Percentiles rank a stretch among this genome's conserved stretches.
Evolutionary conservation across 2,329 filamentous ascomycete genomes (phyloP).

Genomic region (Alternaria brassicae): DNA sequence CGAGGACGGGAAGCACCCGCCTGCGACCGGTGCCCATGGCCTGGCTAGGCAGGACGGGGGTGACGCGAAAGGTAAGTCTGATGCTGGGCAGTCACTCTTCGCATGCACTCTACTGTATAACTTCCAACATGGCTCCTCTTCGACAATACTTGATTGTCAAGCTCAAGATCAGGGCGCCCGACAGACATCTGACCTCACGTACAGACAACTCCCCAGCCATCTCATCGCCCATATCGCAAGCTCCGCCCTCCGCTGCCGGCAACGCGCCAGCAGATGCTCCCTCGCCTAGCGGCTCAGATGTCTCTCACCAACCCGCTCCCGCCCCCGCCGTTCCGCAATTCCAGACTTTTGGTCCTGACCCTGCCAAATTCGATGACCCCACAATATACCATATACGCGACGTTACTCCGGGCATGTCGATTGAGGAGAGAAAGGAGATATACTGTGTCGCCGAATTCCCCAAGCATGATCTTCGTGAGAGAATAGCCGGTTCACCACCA

Average conservation of each 20-base stretch:
- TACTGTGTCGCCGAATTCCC: slow-evolving; percentile 89
- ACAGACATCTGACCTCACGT: slow-evolving; percentile 14
- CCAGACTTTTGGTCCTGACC: slow-evolving; percentile 91
- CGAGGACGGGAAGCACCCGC: slow-evolving; percentile 66
- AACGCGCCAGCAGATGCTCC: slow-evolving; percentile 68
- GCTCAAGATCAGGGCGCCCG: neutral
- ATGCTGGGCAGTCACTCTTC: neutral
- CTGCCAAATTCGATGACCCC: slow-evolving; percentile 87
- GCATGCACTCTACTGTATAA: neutral
- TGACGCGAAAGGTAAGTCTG: slow-evolving; percentile 60
- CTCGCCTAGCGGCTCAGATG: slow-evolving; percentile 64
- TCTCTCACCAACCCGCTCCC: slow-evolving; percentile 66
- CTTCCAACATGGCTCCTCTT: neutral
- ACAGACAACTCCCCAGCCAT: slow-evolving; percentile 50
- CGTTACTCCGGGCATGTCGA: slow-evolving; percentile 75
- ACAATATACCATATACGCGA: slow-evolving; percentile 92
- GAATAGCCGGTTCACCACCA: slow-evolving; percentile 87
- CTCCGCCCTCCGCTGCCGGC: slow-evolving; percentile 56
- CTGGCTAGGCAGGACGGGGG: slow-evolving; percentile 69
- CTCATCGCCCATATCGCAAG: slow-evolving; percentile 52
- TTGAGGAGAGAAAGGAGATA: slow-evolving; percentile 86
- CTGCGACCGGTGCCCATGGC: slow-evolving; percentile 68
- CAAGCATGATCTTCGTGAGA: slow-evolving; percentile 76
- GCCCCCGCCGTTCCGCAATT: slow-evolving; percentile 71
- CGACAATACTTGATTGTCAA: neutral